Base-by-base conservation (phyloP, 2,329 filamentous ascomycete species). In the Aspergillus piperis region DNA sequence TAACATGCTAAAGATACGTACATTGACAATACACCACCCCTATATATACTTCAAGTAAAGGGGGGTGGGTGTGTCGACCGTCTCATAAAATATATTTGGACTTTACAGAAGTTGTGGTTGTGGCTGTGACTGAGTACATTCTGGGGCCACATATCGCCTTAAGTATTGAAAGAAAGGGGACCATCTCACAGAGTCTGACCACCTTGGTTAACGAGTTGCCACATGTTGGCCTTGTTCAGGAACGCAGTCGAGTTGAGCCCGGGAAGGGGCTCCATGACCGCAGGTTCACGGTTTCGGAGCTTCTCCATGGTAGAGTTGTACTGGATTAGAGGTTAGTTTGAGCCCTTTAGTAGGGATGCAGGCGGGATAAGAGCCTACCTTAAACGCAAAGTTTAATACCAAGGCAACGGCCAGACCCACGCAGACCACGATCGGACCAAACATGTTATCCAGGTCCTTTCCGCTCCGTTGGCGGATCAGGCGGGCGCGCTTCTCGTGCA, bases 391-490 rank as follows among this genome's bases (percentile, higher is more conserved):
- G 75, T 99, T 99, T 68, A 96, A 74, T 61, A 92, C 82, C 71
- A 99, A 77, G 6, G 93, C 92, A 53, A 89, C 71, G 64, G 91
- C 88, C 72, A 99, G 75, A 3, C 92, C 90, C 39, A 89, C 77
- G 70, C 91, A 95, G 47, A 98, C 88, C 8, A 96, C 83, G 58
- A 97, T 78, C 0, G 95, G 95, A 0, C 95, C 95, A 61, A 91
- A 77, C 70, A 94, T 81, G 68, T 92, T 95, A 75, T 99, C 94
- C 76, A 99, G 96, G 69, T 98, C 93, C 75, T 90, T 94, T 8
- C 92, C 92, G 71, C 92, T 96, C 65, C 95, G 83, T 75, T 91
- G 86, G 41, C 89, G 76, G 71, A 99, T 99, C 83, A 98, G 87
- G 57, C 81, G 84, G 61, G 89, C 84, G 36, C 95, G 84, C 72